These are phyloP conservation scores for Rhodotorula sp. DNA, from an alignment of 1,284 basidiomycete genomes.

Conservation along the genomic window DNA sequence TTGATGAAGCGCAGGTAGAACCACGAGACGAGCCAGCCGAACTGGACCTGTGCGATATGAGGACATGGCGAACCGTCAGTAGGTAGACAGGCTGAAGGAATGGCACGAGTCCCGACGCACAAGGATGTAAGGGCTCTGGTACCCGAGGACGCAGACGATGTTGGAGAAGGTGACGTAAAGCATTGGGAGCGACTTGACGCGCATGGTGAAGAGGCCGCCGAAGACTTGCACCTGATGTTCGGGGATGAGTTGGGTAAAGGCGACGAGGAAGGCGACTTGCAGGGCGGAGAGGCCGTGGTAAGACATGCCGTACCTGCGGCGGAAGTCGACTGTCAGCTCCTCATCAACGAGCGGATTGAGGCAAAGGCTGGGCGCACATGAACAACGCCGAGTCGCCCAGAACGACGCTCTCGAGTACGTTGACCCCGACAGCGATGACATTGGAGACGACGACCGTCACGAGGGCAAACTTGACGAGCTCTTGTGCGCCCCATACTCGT, in stretches of 20 bases:
- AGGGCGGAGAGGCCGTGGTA: constrained; percentile 91
- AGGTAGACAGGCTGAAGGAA: too few species aligned
- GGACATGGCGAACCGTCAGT: too few species aligned
- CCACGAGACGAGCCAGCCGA: constrained; percentile 95
- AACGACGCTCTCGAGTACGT: constrained; percentile 72
- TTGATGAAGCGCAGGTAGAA: constrained; percentile 96
- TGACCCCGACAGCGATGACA: constrained; percentile 77
- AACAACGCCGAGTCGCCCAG: constrained; percentile 65
- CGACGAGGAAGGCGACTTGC: constrained; percentile 86
- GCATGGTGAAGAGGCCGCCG: constrained; percentile 69
- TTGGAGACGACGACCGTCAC: constrained; percentile 79
- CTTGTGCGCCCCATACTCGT: constrained; percentile 83
- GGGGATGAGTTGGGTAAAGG: constrained; percentile 94
- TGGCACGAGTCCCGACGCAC: neutral
- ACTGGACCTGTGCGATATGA: constrained; percentile 76
- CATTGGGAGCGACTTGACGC: constrained; percentile 94
- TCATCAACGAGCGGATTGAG: too few species aligned
- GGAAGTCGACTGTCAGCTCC: neutral
- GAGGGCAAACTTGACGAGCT: constrained; percentile 80
- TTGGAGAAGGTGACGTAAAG: constrained; percentile 87
- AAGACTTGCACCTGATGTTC: constrained; percentile 95
- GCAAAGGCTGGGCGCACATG: constrained; percentile 58
- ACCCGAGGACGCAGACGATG: constrained; percentile 79
- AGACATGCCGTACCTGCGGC: constrained; percentile 70
- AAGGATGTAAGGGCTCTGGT: constrained; percentile 89